Evolutionary conservation across 352 stramenopile genomes (phyloP), one percentile per base, ranked within the genome.

Genomic region (Globisporangium orthogonon): DNA sequence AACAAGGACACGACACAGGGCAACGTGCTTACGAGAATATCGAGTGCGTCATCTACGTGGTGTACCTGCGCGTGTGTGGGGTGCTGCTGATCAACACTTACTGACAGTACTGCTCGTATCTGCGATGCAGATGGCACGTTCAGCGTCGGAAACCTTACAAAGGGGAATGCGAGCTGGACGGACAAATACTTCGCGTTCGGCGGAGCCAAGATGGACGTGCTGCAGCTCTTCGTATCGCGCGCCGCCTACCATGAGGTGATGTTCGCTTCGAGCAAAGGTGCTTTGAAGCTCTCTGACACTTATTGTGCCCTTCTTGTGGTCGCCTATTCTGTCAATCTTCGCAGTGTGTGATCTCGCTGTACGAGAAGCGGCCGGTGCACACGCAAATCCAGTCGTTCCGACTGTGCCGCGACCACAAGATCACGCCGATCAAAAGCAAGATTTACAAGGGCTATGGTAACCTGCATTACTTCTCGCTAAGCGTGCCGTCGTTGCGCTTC

Each of bases 391-490:
- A 91, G 60, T 89, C 80, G 7, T 93, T 93, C 71, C 78, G 83
- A 0, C 59, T 93, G 46, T 91, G 81, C 50, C 71, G 75, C 50
- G 83, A 93, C 66, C 83, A 93, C 77, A 90, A 93, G 49, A 86
- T 90, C 56, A 89, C 80, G 35, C 80, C 80, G 15, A 89, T 91
- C 67, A 91, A 91, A 63, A 86, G 67, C 76, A 93, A 93, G 62
- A 93, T 93, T 58, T 93, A 93, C 75, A 93, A 91, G 61, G 78
- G 81, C 33, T 93, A 91, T 46, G 83, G 80, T 54, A 89, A 91
- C 50, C 63, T 93, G 48, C 81, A 93, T 70, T 92, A 92, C 58
- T 92, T 92, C 43, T 90, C 82, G 30, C 63, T 92, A 18, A 86
- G 76, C 23, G 82, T 92, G 63, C 82, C 82, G 43, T 92, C 82